Evolutionary conservation across 148 eudicot species (phyloP), one percentile per base, ranked within the genome.

Genomic region (Rhododendron mucronatum): DNA sequence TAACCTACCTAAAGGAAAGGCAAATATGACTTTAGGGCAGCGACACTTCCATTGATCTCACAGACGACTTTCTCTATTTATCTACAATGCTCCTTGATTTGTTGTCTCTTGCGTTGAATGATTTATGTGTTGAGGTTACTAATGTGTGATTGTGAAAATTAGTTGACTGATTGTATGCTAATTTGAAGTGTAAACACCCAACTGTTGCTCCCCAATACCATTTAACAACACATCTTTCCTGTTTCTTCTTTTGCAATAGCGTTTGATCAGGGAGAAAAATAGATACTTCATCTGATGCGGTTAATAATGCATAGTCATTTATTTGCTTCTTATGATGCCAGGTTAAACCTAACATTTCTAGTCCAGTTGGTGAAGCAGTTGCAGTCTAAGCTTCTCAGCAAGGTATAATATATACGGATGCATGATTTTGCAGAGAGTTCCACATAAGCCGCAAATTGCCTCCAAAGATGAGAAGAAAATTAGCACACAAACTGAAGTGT

Each of bases 301-400:
- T 45, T 21, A 76, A 18, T 28, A 47, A 23, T 67, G 47, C 11
- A 16, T 76, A 11, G 51, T n/a, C 55, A 55, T 61, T 82, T 51
- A 75, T 28, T 65, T 77, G 85, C 53, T n/a, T 87, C 63, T 47
- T 50, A 21, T 18, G 59, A 80, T 73, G 79, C 96, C 96, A 96
- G 99, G 96, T 96, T 89, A 90, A 93, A 87, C 88, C 83, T 85
- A 82, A 79, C 80, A 86, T 84, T 88, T 86, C 98, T 90, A 94
- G 86, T 86, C 88, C 94, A 82, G 93, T 90, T 85, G 91, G 89
- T 80, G 92, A 90, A 87, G 90, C 99, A 85, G 93, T 97, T 85
- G 92, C 95, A 37, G 95, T 90, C 89, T 97, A 90, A 92, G 91
- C 83, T 90, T 85, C 85, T 77, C 74, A 15, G 78, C 16, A 82